A percentile compares a stretch with the other conserved stretches of the same genome.
Evolutionary conservation across 2,329 filamentous ascomycete species (phyloP).

Genomic region (Gliomastix tumulicola): DNA sequence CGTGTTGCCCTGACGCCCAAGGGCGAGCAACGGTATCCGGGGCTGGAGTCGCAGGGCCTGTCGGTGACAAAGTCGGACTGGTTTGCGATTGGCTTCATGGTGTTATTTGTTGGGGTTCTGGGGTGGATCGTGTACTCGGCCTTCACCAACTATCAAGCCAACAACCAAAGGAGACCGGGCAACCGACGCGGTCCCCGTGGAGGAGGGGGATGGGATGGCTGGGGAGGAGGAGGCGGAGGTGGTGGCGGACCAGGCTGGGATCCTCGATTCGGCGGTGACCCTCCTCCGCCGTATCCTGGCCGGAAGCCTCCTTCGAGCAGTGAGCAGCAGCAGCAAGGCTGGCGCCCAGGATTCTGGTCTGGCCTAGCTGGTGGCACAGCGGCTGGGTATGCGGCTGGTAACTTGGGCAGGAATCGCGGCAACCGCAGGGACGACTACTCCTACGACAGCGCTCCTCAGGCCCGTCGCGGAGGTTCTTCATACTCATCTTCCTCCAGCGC

Average conservation of each 20-base stretch:
- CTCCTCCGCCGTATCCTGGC: constrained; percentile 39
- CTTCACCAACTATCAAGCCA: constrained; percentile 18
- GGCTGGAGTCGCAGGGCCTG: constrained; percentile 27
- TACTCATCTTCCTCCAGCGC: constrained; percentile 27
- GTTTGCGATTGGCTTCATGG: neutral
- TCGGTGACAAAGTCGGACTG: too few relatives aligned
- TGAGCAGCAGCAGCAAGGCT: constrained; percentile 12
- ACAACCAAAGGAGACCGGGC: too few relatives aligned
- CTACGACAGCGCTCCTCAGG: too few relatives aligned
- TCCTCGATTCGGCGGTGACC: constrained; percentile 25
- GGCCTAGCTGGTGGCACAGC: constrained; percentile 63
- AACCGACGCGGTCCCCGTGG: too few relatives aligned
- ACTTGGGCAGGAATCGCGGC: constrained; percentile 29
- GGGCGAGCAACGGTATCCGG: constrained; percentile 66
- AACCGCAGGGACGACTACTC: constrained; percentile 17
- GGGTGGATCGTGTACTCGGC: constrained; percentile 56
- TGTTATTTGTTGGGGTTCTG: constrained; percentile 53
- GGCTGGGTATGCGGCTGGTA: constrained; percentile 58
- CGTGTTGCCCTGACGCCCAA: constrained; percentile 67
- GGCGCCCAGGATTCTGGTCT: constrained; percentile 35
- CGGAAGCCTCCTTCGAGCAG: constrained; percentile 22
- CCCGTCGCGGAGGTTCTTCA: constrained; percentile 19
- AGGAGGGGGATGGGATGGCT: constrained; percentile 29
- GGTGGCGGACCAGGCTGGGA: constrained; percentile 35
- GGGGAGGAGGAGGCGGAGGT: constrained; percentile 27